These are phyloP conservation scores for Aureobasidium uvarum DNA, from an alignment of 2,329 filamentous ascomycete species.

Conservation along the genomic window DNA sequence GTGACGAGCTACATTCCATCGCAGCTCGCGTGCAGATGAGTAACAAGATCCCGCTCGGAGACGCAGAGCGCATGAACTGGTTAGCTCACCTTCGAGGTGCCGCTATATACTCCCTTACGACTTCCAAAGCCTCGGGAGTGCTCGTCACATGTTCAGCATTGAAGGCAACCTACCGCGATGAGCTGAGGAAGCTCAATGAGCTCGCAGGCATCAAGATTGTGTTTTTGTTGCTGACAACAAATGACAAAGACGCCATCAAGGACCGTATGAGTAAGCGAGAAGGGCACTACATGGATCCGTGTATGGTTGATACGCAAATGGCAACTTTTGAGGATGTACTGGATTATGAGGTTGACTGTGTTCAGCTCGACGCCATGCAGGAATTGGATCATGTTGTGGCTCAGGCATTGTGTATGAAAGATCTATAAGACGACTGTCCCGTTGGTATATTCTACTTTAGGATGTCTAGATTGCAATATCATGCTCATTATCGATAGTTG, in stretches of 20 bases:
- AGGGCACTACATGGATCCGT: slow-evolving; percentile 42
- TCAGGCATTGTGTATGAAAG: not conserved
- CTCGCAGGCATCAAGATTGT: slow-evolving; percentile 30
- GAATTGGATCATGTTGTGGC: slow-evolving; percentile 27
- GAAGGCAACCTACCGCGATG: slow-evolving; percentile 38
- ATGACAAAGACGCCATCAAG: slow-evolving; percentile 35
- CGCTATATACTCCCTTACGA: slow-evolving; percentile 29
- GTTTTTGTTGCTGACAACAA: slow-evolving; percentile 43
- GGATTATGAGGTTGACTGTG: slow-evolving; percentile 39
- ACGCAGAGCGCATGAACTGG: slow-evolving; percentile 98
- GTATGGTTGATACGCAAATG: slow-evolving; percentile 42
- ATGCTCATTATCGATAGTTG: too few species aligned
- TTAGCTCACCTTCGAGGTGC: slow-evolving; percentile 55
- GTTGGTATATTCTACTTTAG: too few species aligned
- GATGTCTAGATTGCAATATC: too few species aligned
- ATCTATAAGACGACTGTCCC: too few species aligned
- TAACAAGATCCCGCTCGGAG: slow-evolving; percentile 76
- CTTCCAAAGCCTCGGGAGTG: slow-evolving; percentile 35
- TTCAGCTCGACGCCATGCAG: slow-evolving; percentile 36
- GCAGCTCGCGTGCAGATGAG: slow-evolving; percentile 73
- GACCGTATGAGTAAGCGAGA: slow-evolving; percentile 35
- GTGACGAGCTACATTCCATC: slow-evolving; percentile 42
- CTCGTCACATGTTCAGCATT: slow-evolving; percentile 46
- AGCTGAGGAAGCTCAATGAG: slow-evolving; percentile 34
- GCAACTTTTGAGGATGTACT: slow-evolving; percentile 36